These are phyloP conservation scores for Scedosporium dehoogii DNA, from an alignment of 2,329 filamentous ascomycete genomes.

Conservation along the genomic window DNA sequence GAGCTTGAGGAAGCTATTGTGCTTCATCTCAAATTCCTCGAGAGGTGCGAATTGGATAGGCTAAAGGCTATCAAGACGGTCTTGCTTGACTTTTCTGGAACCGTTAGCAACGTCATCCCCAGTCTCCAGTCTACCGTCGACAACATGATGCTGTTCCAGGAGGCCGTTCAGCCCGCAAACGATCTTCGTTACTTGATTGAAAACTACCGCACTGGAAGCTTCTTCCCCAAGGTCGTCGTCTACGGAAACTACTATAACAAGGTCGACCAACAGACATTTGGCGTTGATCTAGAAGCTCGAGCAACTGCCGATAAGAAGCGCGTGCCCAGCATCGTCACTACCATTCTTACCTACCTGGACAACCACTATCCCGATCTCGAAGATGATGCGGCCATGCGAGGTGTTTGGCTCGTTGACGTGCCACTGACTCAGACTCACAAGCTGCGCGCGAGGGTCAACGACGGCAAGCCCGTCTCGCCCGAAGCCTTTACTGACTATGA, in stretches of 20 bases:
- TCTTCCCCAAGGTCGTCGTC: constrained; percentile 77
- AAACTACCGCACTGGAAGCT: constrained; percentile 92
- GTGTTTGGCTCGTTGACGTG: constrained; percentile 91
- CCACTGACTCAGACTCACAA: constrained; percentile 77
- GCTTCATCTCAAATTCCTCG: constrained; percentile 86
- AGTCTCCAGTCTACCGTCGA: constrained; percentile 92
- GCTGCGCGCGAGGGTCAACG: constrained; percentile 73
- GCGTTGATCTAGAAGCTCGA: constrained; percentile 92
- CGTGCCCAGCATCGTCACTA: constrained; percentile 85
- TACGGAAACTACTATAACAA: constrained; percentile 99
- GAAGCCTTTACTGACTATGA: constrained; percentile 82
- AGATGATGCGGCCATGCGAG: constrained; percentile 83
- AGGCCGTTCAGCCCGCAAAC: constrained; percentile 88
- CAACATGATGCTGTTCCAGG: constrained; percentile 98
- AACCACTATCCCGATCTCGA: constrained; percentile 96
- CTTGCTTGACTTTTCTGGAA: constrained; percentile 92
- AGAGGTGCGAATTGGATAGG: constrained; percentile 91
- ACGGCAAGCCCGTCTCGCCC: constrained; percentile 67
- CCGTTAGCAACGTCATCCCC: constrained; percentile 95
- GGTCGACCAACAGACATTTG: constrained; percentile 95
- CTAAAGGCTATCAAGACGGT: constrained; percentile 98
- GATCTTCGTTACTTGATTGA: constrained; percentile 91
- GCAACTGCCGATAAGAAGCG: constrained; percentile 91
- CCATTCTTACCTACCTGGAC: constrained; percentile 88
- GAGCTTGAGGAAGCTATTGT: constrained; percentile 94